Conservation (phyloP, 495 filamentous ascomycete genomes). For the Aspergillus campestris region DNA sequence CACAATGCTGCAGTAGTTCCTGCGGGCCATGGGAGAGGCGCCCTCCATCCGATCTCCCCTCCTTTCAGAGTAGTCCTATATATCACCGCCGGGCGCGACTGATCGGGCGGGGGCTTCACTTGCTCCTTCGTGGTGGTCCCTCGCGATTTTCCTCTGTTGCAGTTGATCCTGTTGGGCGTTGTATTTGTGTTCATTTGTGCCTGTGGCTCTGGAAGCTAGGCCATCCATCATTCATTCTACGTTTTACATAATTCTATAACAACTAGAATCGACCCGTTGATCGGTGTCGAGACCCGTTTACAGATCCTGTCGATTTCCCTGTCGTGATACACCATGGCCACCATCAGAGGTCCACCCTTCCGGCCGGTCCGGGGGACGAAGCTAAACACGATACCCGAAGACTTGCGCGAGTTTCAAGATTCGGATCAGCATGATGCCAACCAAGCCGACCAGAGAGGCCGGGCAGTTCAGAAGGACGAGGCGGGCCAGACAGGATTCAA, state of each 20-base stretch:
- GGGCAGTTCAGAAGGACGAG: neutral
- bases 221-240: conserved; percentile 14
- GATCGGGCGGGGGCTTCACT: conserved; percentile 11
- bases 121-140: conserved; percentile 4
- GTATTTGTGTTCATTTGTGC: conserved; percentile 11
- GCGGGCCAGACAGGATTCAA: neutral
- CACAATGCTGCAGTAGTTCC: conserved; percentile 34
- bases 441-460: too few species aligned
- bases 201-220: conserved; percentile 34
- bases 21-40: conserved; percentile 13
- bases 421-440: conserved; percentile 4
- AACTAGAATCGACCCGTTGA: conserved; percentile 27
- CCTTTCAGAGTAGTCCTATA: conserved; percentile 9
- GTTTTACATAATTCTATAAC: conserved; percentile 7
- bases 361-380: conserved; percentile 62
- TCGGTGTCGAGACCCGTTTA: conserved; percentile 31
- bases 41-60: conserved; percentile 12
- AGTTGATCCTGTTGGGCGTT: conserved; percentile 7
- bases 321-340: conserved; percentile 42
- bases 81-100: conserved; percentile 17
- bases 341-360: conserved; percentile 47
- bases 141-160: conserved; percentile 7
- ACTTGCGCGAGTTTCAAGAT: conserved; percentile 35
- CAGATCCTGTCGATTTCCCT: conserved; percentile 29
- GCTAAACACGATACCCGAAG: conserved; percentile 87